Conservation (phyloP, 1,284 basidiomycete genomes). For the Dichomitus squalens region DNA sequence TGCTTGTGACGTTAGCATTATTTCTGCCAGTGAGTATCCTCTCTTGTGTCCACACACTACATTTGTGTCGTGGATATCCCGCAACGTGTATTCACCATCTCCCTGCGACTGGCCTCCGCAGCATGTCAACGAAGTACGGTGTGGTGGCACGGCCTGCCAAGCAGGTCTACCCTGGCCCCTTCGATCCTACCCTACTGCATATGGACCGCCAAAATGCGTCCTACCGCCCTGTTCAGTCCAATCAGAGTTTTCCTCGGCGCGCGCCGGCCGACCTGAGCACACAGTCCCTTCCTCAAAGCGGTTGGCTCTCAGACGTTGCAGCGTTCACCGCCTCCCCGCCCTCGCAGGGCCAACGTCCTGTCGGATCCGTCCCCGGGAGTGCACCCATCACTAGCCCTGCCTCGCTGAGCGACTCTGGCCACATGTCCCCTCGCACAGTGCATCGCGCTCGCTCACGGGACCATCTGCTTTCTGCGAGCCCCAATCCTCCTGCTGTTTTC, state of each 20-base stretch:
- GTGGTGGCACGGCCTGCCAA: slow-evolving; percentile 17
- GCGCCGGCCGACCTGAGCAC: slow-evolving; percentile 9
- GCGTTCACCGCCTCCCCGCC: slow-evolving; percentile 9
- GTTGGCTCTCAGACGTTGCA: slow-evolving; percentile 19
- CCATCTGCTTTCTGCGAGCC: slow-evolving; percentile 9
- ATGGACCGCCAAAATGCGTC: slow-evolving; percentile 15
- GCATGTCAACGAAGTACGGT: slow-evolving; percentile 24
- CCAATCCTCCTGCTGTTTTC: slow-evolving; percentile 3
- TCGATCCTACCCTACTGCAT: slow-evolving; percentile 16
- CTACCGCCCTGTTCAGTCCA: slow-evolving; percentile 7
- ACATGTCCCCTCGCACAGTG: slow-evolving; percentile 4
- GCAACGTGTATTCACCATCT: background rate
- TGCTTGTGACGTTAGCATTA: slow-evolving; percentile 12
- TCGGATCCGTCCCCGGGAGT: slow-evolving; percentile 8
- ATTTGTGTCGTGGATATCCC: too few species aligned
- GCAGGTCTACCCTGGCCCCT: slow-evolving; percentile 6
- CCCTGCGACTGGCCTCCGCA: slow-evolving; percentile 1
- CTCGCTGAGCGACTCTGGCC: slow-evolving; percentile 20
- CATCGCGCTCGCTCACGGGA: slow-evolving; percentile 18
- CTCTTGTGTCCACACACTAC: background rate
- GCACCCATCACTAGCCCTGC: slow-evolving; percentile 16
- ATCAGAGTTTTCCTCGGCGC: slow-evolving; percentile 9
- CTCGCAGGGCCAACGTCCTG: slow-evolving; percentile 7
- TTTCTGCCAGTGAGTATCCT: slow-evolving; percentile 10
- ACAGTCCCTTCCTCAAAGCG: slow-evolving; percentile 17